Conservation (phyloP, 1,284 basidiomycete genomes). For the Malassezia vespertilionis region DNA sequence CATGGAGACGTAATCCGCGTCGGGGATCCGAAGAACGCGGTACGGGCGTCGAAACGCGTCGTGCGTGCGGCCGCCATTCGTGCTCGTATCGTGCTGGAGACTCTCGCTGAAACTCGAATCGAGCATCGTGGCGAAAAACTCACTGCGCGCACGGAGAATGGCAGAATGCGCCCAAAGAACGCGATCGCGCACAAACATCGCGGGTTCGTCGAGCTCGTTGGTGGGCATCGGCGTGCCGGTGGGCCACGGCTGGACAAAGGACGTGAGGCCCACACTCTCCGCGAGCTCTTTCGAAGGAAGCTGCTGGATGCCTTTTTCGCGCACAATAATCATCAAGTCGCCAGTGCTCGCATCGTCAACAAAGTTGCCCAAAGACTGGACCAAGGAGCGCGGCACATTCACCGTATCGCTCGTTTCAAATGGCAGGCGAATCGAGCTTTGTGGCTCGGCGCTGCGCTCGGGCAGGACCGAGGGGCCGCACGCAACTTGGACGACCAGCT, state of each 20-base stretch:
- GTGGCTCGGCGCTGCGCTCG: background rate
- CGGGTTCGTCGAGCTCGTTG: background rate
- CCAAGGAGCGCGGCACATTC: conserved; percentile 25
- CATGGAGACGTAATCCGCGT: conserved; percentile 68
- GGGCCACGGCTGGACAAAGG: conserved; percentile 15
- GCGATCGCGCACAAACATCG: conserved; percentile 37
- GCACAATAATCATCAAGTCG: conserved; percentile 37
- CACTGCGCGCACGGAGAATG: conserved; percentile 52
- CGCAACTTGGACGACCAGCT: conserved; percentile 34
- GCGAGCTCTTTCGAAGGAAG: conserved; percentile 14
- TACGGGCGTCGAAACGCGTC: conserved; percentile 14
- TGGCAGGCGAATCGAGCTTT: conserved; percentile 13
- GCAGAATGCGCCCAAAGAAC: conserved; percentile 66
- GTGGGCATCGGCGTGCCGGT: conserved; percentile 9
- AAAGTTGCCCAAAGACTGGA: conserved; percentile 26
- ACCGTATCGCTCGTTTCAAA: conserved; percentile 28
- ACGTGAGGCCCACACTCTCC: conserved; percentile 18
- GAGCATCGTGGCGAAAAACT: conserved; percentile 71
- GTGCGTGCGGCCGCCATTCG: background rate
- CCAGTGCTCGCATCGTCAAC: conserved; percentile 39
- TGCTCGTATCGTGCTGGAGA: conserved; percentile 3
- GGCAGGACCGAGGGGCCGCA: conserved; percentile 24
- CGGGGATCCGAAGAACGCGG: conserved; percentile 60
- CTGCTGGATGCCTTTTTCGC: conserved; percentile 32
- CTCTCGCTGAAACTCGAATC: conserved; percentile 54